A percentile compares a stretch with the other conserved stretches of the same genome.
Conservation (phyloP, 179 eudicot species). For the Sideroxylon spinosum region DNA sequence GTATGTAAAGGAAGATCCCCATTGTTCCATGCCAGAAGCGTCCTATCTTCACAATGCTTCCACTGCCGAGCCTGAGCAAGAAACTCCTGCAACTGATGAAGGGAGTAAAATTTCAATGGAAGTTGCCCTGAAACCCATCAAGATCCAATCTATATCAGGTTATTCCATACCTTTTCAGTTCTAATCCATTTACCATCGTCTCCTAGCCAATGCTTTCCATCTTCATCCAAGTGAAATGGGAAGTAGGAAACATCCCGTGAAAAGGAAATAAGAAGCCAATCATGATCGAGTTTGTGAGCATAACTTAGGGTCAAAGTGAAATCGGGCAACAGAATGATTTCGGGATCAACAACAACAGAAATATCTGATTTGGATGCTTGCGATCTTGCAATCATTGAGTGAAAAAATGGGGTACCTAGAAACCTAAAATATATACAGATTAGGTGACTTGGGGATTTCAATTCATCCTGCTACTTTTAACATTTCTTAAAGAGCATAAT, state of each 20-base stretch:
- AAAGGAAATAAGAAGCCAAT: conserved; percentile 76
- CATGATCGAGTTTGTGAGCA: conserved; percentile 73
- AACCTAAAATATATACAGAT: conserved; percentile 47
- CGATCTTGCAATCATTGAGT: conserved; percentile 91
- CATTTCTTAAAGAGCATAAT: background rate
- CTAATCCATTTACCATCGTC: conserved; percentile 46
- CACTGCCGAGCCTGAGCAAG: conserved; percentile 35
- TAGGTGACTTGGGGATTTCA: conserved; percentile 10
- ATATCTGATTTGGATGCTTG: conserved; percentile 63
- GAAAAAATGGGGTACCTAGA: conserved; percentile 69
- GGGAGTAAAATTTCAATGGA: conserved; percentile 26
- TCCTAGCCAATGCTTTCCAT: conserved; percentile 56
- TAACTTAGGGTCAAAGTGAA: conserved; percentile 49
- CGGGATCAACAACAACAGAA: conserved; percentile 68
- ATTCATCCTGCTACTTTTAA: background rate
- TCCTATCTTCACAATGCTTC: conserved; percentile 42
- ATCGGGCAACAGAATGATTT: conserved; percentile 66
- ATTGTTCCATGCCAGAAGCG: conserved; percentile 88
- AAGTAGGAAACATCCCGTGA: conserved; percentile 47
- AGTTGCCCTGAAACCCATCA: conserved; percentile 8
- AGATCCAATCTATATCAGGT: conserved; percentile 21
- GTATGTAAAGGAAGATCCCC: conserved; percentile 69
- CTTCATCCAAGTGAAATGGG: conserved; percentile 53
- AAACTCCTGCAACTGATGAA: conserved; percentile 77
- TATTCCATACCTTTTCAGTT: conserved; percentile 48